phyloP scores from a whole-genome alignment of 1,139 yeast species.

The Suhomyces yuchorum region DNA sequence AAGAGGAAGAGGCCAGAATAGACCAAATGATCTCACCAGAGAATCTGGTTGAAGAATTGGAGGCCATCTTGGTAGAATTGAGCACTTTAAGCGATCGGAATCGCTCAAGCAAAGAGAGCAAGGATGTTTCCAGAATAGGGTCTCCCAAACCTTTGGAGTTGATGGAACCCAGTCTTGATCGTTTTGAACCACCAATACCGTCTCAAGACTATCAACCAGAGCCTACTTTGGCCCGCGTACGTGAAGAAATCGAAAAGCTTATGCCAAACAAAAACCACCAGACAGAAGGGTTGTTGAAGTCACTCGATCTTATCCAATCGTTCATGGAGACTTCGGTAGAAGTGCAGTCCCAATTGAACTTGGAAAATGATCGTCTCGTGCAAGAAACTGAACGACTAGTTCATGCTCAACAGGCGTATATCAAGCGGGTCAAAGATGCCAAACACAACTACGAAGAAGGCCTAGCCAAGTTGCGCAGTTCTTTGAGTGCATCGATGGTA shows the following conservation, averaged over 20 bases:
- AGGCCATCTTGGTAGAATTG: slow-evolving; percentile 31
- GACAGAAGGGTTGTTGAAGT: slow-evolving; percentile 13
- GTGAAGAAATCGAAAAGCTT: not conserved
- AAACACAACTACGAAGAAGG: slow-evolving; percentile 5
- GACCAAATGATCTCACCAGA: slow-evolving; percentile 17
- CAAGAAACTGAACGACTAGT: slow-evolving; percentile 16
- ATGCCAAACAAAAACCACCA: not conserved
- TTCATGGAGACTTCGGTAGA: slow-evolving; percentile 5
- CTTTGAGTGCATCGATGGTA: not conserved
- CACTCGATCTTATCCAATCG: slow-evolving; percentile 7
- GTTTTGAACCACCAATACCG: not conserved
- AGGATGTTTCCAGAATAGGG: slow-evolving; percentile 10
- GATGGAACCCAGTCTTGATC: not conserved
- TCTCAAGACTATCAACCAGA: not conserved
- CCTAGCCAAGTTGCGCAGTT: slow-evolving; percentile 5
- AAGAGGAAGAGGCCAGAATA: slow-evolving; percentile 5
- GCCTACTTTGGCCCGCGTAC: not conserved
- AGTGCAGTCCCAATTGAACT: slow-evolving; percentile 4
- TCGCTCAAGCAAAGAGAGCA: slow-evolving; percentile 35
- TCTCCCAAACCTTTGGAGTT: not conserved
- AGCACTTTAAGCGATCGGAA: slow-evolving; percentile 37
- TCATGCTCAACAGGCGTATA: slow-evolving; percentile 12
- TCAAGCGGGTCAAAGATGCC: slow-evolving; percentile 10
- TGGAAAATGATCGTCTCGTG: slow-evolving; percentile 5
- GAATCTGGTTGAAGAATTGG: slow-evolving; percentile 31